These are phyloP conservation scores for Starmerella lactis-condensi DNA, from an alignment of 805 yeast genomes.

Conservation along the genomic window DNA sequence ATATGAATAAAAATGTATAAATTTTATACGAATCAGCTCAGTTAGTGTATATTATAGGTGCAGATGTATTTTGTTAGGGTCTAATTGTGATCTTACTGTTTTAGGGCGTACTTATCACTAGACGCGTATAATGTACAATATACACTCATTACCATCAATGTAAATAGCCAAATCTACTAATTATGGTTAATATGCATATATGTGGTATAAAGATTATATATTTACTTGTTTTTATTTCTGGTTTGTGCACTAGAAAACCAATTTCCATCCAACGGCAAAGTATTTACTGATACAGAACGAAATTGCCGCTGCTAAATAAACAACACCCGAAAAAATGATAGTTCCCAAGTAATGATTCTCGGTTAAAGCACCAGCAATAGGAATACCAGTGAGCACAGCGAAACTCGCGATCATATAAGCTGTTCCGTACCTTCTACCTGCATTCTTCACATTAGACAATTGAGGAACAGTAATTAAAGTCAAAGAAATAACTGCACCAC, in stretches of 20 bases:
- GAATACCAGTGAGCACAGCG: slow-evolving; percentile 23
- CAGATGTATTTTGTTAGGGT: too few relatives aligned
- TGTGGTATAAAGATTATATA: too few relatives aligned
- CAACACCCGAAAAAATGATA: slow-evolving; percentile 19
- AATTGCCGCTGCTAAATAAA: slow-evolving; percentile 16
- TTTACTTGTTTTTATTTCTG: too few relatives aligned
- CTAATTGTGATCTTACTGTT: too few relatives aligned
- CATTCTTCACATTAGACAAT: slow-evolving; percentile 39
- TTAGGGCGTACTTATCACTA: too few relatives aligned
- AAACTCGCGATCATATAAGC: slow-evolving; percentile 31
- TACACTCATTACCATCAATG: too few relatives aligned
- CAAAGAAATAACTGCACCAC: slow-evolving; percentile 30
- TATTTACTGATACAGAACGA: slow-evolving; percentile 17
- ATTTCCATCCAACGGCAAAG: slow-evolving; percentile 16
- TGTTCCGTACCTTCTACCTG: slow-evolving; percentile 51
- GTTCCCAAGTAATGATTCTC: slow-evolving; percentile 18
- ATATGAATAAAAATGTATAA: too few relatives aligned
- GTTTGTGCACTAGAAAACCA: slow-evolving; percentile 4
- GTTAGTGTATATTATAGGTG: too few relatives aligned
- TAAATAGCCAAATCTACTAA: too few relatives aligned
- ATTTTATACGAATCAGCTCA: too few relatives aligned
- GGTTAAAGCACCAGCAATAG: slow-evolving; percentile 22
- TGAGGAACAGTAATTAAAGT: slow-evolving; percentile 51
- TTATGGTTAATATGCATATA: too few relatives aligned
- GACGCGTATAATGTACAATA: too few relatives aligned